Conservation (phyloP, 495 filamentous ascomycete genomes). For the Neurospora sp. region DNA sequence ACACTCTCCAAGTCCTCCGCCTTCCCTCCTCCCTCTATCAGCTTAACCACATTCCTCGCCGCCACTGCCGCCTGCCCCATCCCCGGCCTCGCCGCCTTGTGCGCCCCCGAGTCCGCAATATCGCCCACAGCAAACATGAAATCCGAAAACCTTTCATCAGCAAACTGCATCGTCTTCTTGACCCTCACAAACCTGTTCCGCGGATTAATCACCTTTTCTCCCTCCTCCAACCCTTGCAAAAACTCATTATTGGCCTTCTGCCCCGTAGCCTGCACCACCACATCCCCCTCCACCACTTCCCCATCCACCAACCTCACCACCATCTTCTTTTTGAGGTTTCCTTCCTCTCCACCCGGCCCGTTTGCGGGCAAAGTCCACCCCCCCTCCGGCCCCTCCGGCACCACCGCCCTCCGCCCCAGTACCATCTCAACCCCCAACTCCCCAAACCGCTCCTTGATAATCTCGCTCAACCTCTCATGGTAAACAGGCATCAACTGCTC, state of each 20-base stretch:
- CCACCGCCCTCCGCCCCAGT: conserved; percentile 9
- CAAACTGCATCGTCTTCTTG: conserved; percentile 44
- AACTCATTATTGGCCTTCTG: conserved; percentile 43
- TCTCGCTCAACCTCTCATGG: conserved; percentile 36
- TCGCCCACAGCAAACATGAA: conserved; percentile 49
- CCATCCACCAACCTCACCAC: conserved; percentile 8
- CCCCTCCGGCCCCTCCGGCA: conserved; percentile 1
- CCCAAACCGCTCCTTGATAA: conserved; percentile 28
- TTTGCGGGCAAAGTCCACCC: conserved; percentile 15
- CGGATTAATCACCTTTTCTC: conserved; percentile 28
- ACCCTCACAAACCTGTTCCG: conserved; percentile 42
- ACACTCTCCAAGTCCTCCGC: conserved; percentile 19
- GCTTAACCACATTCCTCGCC: conserved; percentile 40
- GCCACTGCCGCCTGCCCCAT: conserved; percentile 44
- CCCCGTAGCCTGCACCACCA: conserved; percentile 27
- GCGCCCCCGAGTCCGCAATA: conserved; percentile 45
- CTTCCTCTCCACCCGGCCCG: no score
- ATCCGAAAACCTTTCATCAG: conserved; percentile 19
- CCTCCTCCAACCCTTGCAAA: conserved; percentile 22
- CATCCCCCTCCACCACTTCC: conserved; percentile 5
- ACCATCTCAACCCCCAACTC: conserved; percentile 28
- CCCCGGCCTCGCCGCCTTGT: conserved; percentile 46
- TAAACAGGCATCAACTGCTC: conserved; percentile 41
- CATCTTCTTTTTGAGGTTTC: no score
- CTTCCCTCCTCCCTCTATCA: conserved; percentile 23